These are phyloP conservation scores for Cladosporium colombiae DNA, from an alignment of 2,329 filamentous ascomycete genomes.

Conservation along the genomic window DNA sequence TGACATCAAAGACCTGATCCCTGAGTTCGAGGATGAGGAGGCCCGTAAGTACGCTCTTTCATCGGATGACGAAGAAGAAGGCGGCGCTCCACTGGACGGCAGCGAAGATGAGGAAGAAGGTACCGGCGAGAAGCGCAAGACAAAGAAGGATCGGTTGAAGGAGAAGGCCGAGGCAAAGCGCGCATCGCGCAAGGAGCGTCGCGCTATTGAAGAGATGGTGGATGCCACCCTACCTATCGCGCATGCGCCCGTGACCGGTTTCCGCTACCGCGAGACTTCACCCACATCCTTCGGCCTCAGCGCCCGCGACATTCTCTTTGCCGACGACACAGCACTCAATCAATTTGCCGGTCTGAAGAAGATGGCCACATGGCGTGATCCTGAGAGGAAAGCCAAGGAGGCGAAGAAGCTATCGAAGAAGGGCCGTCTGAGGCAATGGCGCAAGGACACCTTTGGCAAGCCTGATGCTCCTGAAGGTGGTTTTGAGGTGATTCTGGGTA, in stretches of 20 bases:
- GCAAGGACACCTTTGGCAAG: constrained; percentile 65
- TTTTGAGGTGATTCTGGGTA: constrained; percentile 38
- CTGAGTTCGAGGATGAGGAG: constrained; percentile 75
- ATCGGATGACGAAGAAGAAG: constrained; percentile 49
- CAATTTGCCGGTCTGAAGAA: constrained; percentile 93
- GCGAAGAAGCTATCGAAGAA: constrained; percentile 91
- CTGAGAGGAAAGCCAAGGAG: constrained; percentile 85
- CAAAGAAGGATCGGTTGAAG: constrained; percentile 48
- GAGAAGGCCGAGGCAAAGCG: constrained; percentile 62
- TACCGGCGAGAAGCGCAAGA: constrained; percentile 40
- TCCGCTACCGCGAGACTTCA: constrained; percentile 93
- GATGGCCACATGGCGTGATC: constrained; percentile 83
- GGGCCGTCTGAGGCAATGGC: constrained; percentile 84
- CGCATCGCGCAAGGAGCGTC: constrained; percentile 75
- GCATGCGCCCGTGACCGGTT: constrained; percentile 59
- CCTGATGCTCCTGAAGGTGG: constrained; percentile 53
- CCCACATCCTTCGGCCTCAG: constrained; percentile 89
- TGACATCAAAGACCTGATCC: constrained; percentile 88
- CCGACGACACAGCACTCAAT: constrained; percentile 82
- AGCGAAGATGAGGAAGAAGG: constrained; percentile 41
- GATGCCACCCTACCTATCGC: constrained; percentile 74
- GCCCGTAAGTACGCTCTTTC: constrained; percentile 56
- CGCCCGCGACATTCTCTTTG: constrained; percentile 85
- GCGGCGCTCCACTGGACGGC: constrained; percentile 28
- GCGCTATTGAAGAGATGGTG: constrained; percentile 82